Evolutionary conservation across 225 moss, liverwort and hornwort genomes (phyloP).

Genomic region (Antitrichia curtipendula): DNA sequence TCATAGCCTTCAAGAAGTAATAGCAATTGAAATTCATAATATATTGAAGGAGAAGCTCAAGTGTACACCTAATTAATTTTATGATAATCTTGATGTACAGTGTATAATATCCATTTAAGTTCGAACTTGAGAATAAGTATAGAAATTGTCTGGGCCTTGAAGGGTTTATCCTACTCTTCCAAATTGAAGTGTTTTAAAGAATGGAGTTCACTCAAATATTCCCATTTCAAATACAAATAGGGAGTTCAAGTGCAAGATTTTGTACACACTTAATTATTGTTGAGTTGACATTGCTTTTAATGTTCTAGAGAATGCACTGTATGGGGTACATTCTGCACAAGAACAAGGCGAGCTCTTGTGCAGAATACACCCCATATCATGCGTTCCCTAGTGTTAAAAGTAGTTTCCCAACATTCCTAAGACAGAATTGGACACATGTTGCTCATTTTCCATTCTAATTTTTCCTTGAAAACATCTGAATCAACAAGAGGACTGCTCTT

Average conservation of each 20-base stretch:
- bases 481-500: rapidly evolving
- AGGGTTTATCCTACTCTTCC: not conserved
- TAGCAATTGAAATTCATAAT: not conserved
- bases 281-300: not conserved
- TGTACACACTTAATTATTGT: no score
- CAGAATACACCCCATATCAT: no score
- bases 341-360: no score
- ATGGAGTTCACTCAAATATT: not conserved
- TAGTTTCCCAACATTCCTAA: not conserved
- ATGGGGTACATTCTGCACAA: no score
- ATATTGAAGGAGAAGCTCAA: not conserved
- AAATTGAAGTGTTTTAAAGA: not conserved
- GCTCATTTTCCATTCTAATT: not conserved
- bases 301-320: rapidly evolving
- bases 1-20: no score
- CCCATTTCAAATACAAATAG: no score
- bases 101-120: rapidly evolving
- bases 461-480: rapidly evolving
- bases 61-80: not conserved
- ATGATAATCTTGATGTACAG: not conserved
- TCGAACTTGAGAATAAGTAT: not conserved
- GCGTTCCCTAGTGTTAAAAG: no score
- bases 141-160: not conserved
- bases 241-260: not conserved
- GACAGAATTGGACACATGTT: not conserved